These are phyloP conservation scores for Podospora australis DNA, from an alignment of 495 filamentous ascomycete genomes.

Conservation along the genomic window DNA sequence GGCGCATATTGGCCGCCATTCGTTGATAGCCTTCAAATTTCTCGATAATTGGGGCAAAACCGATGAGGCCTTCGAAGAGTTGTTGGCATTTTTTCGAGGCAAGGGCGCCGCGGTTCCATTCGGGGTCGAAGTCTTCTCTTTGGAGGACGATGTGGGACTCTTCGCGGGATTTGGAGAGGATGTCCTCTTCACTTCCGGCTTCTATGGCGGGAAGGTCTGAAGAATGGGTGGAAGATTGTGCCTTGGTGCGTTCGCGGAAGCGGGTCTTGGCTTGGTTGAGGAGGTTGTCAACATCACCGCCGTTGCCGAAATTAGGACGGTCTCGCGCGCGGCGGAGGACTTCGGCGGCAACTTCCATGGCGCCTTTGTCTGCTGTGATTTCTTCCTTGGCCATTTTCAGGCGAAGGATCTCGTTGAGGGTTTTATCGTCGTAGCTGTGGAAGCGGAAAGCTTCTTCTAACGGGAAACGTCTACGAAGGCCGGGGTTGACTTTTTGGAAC, in stretches of 20 bases:
- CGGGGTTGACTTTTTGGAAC: slow-evolving; percentile 71
- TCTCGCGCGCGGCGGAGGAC: slow-evolving; percentile 42
- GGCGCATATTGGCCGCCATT: slow-evolving; percentile 42
- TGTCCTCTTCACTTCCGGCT: not conserved
- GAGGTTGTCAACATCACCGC: slow-evolving; percentile 55
- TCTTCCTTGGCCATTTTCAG: slow-evolving; percentile 43
- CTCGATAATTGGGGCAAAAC: slow-evolving; percentile 54
- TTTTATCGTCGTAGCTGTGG: slow-evolving; percentile 53
- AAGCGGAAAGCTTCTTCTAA: slow-evolving; percentile 57
- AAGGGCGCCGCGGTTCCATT: slow-evolving; percentile 49
- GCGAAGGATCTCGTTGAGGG: slow-evolving; percentile 50
- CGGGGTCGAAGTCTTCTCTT: slow-evolving; percentile 57
- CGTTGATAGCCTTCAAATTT: slow-evolving; percentile 53
- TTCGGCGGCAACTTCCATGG: slow-evolving; percentile 38
- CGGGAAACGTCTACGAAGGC: slow-evolving; percentile 59
- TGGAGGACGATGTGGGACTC: slow-evolving; percentile 32
- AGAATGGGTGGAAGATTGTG: not conserved
- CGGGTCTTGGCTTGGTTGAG: slow-evolving; percentile 51
- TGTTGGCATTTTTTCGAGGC: slow-evolving; percentile 38
- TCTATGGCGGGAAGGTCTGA: not conserved
- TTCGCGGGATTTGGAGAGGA: not conserved
- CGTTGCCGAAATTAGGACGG: slow-evolving; percentile 51
- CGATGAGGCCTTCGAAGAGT: slow-evolving; percentile 56
- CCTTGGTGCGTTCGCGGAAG: slow-evolving; percentile 39
- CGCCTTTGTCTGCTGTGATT: slow-evolving; percentile 33